Evolutionary conservation across 805 yeast species (phyloP).

Genomic region (Wickerhamiella occidentalis): DNA sequence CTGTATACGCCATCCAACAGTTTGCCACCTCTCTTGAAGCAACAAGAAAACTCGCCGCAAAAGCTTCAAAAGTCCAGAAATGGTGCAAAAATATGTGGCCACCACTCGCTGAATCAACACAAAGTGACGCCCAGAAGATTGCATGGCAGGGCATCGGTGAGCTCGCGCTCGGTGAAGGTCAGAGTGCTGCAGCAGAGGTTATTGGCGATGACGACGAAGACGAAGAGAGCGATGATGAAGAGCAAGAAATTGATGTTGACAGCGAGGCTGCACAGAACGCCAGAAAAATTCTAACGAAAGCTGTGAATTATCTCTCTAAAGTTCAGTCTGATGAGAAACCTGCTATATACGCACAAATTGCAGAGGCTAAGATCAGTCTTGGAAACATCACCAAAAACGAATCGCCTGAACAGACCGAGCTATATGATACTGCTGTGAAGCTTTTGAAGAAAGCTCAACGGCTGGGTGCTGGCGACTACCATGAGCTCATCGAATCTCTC

Average conservation of each 20-base stretch:
- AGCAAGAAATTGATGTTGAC: slow-evolving; percentile 15
- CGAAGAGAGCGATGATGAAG: slow-evolving; percentile 14
- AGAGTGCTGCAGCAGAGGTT: slow-evolving; percentile 16
- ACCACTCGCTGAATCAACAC: background rate
- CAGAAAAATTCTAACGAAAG: slow-evolving; percentile 34
- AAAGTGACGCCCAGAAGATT: slow-evolving; percentile 6
- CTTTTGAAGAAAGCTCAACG: slow-evolving; percentile 47
- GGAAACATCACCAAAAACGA: slow-evolving; percentile 64
- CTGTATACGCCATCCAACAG: slow-evolving; percentile 14
- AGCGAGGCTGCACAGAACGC: slow-evolving; percentile 23
- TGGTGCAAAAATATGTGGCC: slow-evolving; percentile 5
- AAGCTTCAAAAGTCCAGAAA: background rate
- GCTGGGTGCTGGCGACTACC: slow-evolving; percentile 29
- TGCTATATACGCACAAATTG: slow-evolving; percentile 67
- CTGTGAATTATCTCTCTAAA: slow-evolving; percentile 43
- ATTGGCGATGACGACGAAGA: slow-evolving; percentile 20
- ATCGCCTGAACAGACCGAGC: slow-evolving; percentile 50
- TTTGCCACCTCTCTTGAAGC: slow-evolving; percentile 14
- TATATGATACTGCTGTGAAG: slow-evolving; percentile 58
- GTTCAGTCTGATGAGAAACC: slow-evolving; percentile 67
- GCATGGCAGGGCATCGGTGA: slow-evolving; percentile 28
- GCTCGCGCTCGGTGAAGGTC: slow-evolving; percentile 23
- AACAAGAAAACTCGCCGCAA: background rate
- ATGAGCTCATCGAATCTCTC: slow-evolving; percentile 29
- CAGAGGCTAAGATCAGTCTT: slow-evolving; percentile 71